A percentile compares a stretch with the other conserved stretches of the same genome.
Conservation (phyloP, 305 asterid species). For the Petunia hybrid region DNA sequence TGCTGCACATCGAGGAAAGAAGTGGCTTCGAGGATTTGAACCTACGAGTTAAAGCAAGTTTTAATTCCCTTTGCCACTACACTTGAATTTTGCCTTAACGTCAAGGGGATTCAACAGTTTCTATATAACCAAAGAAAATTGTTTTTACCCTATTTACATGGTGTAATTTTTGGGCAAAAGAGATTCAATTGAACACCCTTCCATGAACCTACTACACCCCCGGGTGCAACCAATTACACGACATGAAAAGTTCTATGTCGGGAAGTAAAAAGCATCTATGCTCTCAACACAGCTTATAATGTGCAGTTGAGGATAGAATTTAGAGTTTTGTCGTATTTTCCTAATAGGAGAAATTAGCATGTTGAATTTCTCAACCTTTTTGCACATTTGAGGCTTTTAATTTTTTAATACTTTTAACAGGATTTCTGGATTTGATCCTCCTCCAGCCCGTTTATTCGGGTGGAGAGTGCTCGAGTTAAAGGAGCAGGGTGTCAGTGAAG, state of each 20-base stretch:
- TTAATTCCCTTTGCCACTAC: too few species aligned
- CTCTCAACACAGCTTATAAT: constrained; percentile 5
- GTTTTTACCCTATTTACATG: too few species aligned
- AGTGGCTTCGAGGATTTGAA: neutral
- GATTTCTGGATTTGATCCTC: constrained; percentile 71
- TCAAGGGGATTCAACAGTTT: too few species aligned
- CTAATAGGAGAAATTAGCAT: neutral
- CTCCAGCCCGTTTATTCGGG: constrained; percentile 79
- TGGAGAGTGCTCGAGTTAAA: constrained; percentile 87
- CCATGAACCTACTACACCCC: too few species aligned
- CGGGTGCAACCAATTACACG: neutral
- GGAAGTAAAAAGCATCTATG: neutral
- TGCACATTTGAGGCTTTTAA: neutral
- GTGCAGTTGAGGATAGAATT: constrained; percentile 15
- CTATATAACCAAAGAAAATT: too few species aligned
- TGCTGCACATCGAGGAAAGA: neutral
- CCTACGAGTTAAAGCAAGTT: too few species aligned
- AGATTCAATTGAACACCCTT: too few species aligned
- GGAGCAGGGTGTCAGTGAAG: constrained; percentile 75
- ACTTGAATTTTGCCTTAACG: too few species aligned
- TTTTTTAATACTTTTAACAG: constrained; percentile 48
- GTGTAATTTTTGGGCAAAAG: too few species aligned
- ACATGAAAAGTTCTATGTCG: neutral
- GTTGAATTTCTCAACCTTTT: neutral
- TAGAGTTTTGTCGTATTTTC: neutral